phyloP scores from a whole-genome alignment of 139 green algal genomes.

The Auxenochlorella pyrenoidosa region DNA sequence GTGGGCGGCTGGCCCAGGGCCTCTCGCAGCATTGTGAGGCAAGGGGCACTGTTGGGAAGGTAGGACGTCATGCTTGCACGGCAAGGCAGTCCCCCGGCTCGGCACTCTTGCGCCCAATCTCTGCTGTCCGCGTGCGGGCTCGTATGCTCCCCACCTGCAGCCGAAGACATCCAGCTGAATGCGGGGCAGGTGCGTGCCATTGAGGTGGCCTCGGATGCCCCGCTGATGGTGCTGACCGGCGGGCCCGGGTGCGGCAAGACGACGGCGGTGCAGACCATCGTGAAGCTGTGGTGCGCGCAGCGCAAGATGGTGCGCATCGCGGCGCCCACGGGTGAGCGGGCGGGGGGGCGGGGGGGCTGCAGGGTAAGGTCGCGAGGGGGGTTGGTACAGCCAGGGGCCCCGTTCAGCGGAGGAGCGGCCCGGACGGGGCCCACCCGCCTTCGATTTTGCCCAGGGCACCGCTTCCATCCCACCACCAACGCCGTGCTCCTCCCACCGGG shows the following conservation, averaged over 20 bases:
- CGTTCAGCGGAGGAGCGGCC: no score
- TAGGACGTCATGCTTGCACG: no score
- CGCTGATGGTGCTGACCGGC: slow-evolving; percentile 74
- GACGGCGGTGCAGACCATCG: slow-evolving; percentile 57
- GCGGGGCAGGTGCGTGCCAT: slow-evolving; percentile 63
- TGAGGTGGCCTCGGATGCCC: slow-evolving; percentile 48
- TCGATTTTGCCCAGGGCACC: not conserved
- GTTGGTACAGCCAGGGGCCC: not conserved
- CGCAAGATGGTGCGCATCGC: slow-evolving; percentile 61
- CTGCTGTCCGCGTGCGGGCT: not conserved
- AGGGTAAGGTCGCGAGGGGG: no score
- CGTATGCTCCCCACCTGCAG: not conserved
- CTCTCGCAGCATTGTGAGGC: no score
- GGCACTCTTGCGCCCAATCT: not conserved
- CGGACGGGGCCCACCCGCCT: no score
- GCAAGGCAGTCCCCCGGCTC: no score
- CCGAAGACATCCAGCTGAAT: slow-evolving; percentile 42
- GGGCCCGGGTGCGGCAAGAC: slow-evolving; percentile 83
- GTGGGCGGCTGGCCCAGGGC: not conserved
- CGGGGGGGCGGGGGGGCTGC: not conserved
- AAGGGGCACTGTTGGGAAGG: no score
- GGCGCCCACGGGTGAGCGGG: slow-evolving; percentile 67
- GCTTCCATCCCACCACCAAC: not conserved
- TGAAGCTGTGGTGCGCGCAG: slow-evolving; percentile 60
- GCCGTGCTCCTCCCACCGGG: not conserved